Conservation (phyloP, 140 eudicot genomes). For the Flaveria floridana region DNA sequence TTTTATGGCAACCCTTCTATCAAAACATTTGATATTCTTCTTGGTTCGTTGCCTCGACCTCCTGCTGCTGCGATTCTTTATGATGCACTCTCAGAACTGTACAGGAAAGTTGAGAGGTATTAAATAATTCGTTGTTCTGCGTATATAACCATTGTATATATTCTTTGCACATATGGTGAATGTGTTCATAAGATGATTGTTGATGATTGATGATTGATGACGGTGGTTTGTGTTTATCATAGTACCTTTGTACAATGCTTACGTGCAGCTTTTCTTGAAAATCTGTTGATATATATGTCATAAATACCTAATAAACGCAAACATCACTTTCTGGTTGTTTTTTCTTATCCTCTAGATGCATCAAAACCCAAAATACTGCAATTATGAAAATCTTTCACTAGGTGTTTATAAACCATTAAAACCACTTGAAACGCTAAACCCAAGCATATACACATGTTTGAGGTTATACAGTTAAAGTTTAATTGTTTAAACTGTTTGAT, state of each 20-base stretch:
- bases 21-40: conserved; percentile 61
- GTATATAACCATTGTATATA: not conserved
- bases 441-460: no score
- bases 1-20: conserved; percentile 60
- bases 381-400: no score
- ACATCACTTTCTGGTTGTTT: not conserved
- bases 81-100: conserved; percentile 59
- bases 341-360: no score
- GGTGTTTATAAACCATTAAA: no score
- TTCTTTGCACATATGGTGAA: conserved; percentile 18
- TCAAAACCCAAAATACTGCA: not conserved
- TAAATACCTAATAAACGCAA: not conserved
- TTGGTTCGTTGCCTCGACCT: conserved; percentile 61
- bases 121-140: conserved; percentile 2
- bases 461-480: no score
- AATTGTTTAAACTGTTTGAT: no score
- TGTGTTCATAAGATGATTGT: conserved; percentile 1
- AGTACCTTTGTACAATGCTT: not conserved
- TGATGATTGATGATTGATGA: not conserved
- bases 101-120: conserved; percentile 38
- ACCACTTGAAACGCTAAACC: no score
- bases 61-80: conserved; percentile 73
- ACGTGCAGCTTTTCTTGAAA: not conserved
- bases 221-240: not conserved
- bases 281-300: not conserved